A percentile compares a stretch with the other conserved stretches of the same genome.
These are phyloP conservation scores for Glomus cerebriforme DNA, from an alignment of 192 early-diverging fungal genomes.

Conservation along the genomic window DNA sequence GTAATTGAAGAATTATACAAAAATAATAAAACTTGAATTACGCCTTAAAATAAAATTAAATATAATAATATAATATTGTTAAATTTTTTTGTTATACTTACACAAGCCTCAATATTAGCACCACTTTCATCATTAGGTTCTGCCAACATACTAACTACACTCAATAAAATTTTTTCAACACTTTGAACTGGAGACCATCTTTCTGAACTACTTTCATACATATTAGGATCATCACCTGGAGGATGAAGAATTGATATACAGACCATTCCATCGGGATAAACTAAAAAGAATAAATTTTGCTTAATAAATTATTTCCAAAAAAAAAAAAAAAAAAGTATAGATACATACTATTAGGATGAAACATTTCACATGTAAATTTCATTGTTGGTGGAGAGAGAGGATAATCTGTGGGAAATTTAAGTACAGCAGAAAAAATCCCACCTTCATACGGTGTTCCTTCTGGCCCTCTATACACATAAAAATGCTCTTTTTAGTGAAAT, in stretches of 20 bases:
- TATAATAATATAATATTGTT: background rate
- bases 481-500: background rate
- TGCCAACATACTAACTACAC: conserved; percentile 93
- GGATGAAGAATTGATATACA: conserved; percentile 99
- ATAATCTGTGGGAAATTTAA: conserved; percentile 93
- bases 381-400: conserved; percentile 93
- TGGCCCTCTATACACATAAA: conserved; percentile 67
- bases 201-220: conserved; percentile 95
- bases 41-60: background rate
- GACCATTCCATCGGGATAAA: conserved; percentile 93
- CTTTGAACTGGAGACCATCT: conserved; percentile 98
- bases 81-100: conserved; percentile 48
- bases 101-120: conserved; percentile 97
- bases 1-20: too few species aligned
- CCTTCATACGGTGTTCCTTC: conserved; percentile 93
- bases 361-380: conserved; percentile 96
- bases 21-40: too few species aligned
- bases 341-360: conserved; percentile 82
- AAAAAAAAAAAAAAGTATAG: background rate
- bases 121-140: conserved; percentile 99
- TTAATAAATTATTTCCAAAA: background rate
- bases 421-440: conserved; percentile 87
- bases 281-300: conserved; percentile 35
- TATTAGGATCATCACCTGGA: conserved; percentile 96
- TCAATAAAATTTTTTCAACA: conserved; percentile 96